A percentile compares a stretch with the other conserved stretches of the same genome.
These are phyloP conservation scores for Trichophaea hybrida DNA, from an alignment of 2,329 filamentous ascomycete species.

Conservation along the genomic window DNA sequence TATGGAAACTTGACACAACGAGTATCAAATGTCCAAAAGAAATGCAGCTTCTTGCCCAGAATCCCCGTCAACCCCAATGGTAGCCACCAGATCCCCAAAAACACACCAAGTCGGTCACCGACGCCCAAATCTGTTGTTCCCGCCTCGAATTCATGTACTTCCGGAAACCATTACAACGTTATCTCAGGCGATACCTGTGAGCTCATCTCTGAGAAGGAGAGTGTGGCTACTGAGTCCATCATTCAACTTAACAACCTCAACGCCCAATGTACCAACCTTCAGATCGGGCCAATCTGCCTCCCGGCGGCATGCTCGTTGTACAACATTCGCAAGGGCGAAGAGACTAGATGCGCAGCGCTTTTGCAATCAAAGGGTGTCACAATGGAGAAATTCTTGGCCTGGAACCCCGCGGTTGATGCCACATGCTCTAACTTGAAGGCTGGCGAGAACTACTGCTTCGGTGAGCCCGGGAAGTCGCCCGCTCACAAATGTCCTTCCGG, in stretches of 20 bases:
- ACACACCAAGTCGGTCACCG: not conserved
- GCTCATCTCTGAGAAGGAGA: too few relatives aligned
- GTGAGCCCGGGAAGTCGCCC: too few relatives aligned
- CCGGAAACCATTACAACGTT: too few relatives aligned
- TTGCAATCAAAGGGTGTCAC: not conserved
- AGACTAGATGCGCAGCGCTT: not conserved
- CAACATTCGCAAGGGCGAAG: too few relatives aligned
- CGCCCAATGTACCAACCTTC: too few relatives aligned
- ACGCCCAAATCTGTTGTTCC: not conserved
- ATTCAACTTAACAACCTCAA: too few relatives aligned
- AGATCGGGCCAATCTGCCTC: too few relatives aligned
- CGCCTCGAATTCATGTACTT: too few relatives aligned
- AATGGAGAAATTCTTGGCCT: not conserved
- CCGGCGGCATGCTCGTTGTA: too few relatives aligned
- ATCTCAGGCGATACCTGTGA: too few relatives aligned
- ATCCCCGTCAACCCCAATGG: not conserved
- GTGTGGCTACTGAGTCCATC: too few relatives aligned
- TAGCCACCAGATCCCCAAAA: not conserved
- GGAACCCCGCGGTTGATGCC: not conserved
- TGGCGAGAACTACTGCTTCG: not conserved
- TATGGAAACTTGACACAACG: not conserved
- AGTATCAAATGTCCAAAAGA: not conserved
- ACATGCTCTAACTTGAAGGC: not conserved
- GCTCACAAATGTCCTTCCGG: too few relatives aligned
- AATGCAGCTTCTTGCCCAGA: not conserved